Base-by-base conservation (phyloP, 345 rosid genomes). In the Gossypium stocksii region DNA sequence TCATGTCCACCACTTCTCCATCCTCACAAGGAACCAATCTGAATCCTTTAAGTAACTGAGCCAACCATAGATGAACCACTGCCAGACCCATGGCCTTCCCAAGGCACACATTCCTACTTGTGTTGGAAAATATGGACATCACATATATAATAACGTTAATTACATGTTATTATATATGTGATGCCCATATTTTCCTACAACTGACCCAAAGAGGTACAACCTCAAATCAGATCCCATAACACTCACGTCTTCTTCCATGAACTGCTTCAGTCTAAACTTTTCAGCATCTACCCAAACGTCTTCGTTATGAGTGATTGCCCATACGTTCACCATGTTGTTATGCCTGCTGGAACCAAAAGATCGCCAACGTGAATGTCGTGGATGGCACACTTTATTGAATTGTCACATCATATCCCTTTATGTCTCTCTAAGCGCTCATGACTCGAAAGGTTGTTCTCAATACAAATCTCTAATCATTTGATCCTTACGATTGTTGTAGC, bases 291-390 rank as follows among this genome's bases (percentile, higher is more conserved):
- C 8, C 97, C 97, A 92, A 38, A 87, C 64, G 53, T 61, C 56
- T 52, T 73, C 70, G 58, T 94, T 89, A 20, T 89, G 97, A 4
- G 97, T 86, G 20, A 92, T 94, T 1, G 94, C 81, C 97, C 97
- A 94, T 97, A 92, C 90, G 85, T 88, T 92, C 23, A 94, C 97
- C 97, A 92, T 41, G 97, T 94, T 0, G 94, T 84, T 22, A 94
- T 90, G 69, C 97, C 94, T 0, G 91, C 92, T 0, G 97, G 97
- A 70, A 94, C 64, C 15, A 88, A 78, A 34, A 78, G 82, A 2
- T 80, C 60, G 20, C 89, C 91, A 0, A 92, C 66, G 9, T 82
- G 84, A 63, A 87, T 84, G 81, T 93, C 97, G 22, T 90, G 93
- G 74, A 85, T 83, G 16, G 97, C 89, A 0, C 7, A 34, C 41